These are phyloP conservation scores for Dalbergia cochinchinensis DNA, from an alignment of 306 rosid species.

Conservation along the genomic window DNA sequence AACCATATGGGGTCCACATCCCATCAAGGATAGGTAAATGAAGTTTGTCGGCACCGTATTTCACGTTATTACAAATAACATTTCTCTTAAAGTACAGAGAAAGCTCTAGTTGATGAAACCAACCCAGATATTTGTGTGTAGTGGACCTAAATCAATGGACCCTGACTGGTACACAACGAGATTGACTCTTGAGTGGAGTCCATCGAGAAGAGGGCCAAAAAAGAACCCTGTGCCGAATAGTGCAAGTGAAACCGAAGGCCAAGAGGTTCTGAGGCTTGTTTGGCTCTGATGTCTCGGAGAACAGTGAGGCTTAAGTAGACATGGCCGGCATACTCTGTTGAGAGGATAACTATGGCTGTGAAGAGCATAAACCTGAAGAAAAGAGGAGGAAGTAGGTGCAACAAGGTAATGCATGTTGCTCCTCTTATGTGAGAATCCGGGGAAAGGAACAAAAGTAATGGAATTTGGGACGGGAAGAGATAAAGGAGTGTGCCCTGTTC, in stretches of 20 bases:
- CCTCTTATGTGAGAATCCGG: slow-evolving; percentile 7
- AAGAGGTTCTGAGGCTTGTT: slow-evolving; percentile 50
- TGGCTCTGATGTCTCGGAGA: slow-evolving; percentile 46
- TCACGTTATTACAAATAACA: no score
- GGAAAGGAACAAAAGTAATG: not conserved
- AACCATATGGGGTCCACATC: no score
- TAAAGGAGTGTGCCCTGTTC: not conserved
- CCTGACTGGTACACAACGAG: slow-evolving; percentile 73
- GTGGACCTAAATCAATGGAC: slow-evolving; percentile 63
- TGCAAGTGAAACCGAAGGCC: slow-evolving; percentile 65
- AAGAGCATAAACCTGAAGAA: slow-evolving; percentile 35
- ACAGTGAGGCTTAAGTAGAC: slow-evolving; percentile 49
- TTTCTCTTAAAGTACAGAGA: not conserved
- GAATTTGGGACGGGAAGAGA: not conserved
- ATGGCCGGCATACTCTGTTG: slow-evolving; percentile 17
- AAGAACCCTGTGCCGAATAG: slow-evolving; percentile 77
- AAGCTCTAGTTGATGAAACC: slow-evolving; percentile 5
- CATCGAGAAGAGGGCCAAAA: slow-evolving; percentile 83
- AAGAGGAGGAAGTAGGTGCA: slow-evolving; percentile 49
- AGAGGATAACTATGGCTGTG: slow-evolving; percentile 36
- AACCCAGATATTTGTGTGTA: slow-evolving; percentile 74
- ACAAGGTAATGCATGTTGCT: slow-evolving; percentile 58
- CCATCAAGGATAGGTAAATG: no score
- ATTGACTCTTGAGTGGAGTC: slow-evolving; percentile 83
- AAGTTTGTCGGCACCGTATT: no score